phyloP scores from a whole-genome alignment of 345 rosid species.

The Citrus medica region DNA sequence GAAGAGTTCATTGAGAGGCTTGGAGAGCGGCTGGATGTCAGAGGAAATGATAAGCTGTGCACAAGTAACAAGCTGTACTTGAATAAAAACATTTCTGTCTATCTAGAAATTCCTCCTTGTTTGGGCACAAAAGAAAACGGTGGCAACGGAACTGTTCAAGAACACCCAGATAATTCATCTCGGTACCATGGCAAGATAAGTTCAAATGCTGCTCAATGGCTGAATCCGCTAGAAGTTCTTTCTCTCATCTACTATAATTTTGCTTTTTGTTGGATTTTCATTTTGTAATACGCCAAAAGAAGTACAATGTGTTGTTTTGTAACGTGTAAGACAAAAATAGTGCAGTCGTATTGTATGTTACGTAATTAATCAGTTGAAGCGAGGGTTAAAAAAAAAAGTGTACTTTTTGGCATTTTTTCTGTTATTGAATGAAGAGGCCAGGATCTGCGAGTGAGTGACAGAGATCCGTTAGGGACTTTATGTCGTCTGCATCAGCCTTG shows the following conservation, averaged over 20 bases:
- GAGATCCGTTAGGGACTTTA: not conserved
- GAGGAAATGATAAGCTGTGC: conserved; percentile 38
- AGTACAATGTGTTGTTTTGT: not conserved
- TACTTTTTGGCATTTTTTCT: no score
- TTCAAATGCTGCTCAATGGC: conserved; percentile 18
- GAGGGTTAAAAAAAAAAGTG: no score
- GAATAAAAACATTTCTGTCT: conserved; percentile 17
- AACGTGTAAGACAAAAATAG: not conserved
- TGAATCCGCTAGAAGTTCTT: not conserved
- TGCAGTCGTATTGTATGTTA: not conserved
- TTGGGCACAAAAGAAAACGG: conserved; percentile 10
- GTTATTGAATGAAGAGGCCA: not conserved
- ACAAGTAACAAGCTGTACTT: conserved; percentile 19
- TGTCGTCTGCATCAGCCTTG: not conserved
- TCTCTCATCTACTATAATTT: not conserved
- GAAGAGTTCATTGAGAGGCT: conserved; percentile 36
- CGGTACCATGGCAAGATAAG: conserved; percentile 17
- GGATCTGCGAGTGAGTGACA: no score
- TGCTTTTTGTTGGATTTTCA: not conserved
- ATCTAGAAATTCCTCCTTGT: conserved; percentile 28
- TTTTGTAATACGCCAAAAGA: not conserved
- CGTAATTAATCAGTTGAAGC: not conserved
- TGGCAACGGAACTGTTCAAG: conserved; percentile 6
- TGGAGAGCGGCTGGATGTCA: conserved; percentile 40
- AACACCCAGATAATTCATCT: conserved; percentile 20